phyloP scores from a whole-genome alignment of 768 basidiomycete species.

The Boletus rubescentipes region DNA sequence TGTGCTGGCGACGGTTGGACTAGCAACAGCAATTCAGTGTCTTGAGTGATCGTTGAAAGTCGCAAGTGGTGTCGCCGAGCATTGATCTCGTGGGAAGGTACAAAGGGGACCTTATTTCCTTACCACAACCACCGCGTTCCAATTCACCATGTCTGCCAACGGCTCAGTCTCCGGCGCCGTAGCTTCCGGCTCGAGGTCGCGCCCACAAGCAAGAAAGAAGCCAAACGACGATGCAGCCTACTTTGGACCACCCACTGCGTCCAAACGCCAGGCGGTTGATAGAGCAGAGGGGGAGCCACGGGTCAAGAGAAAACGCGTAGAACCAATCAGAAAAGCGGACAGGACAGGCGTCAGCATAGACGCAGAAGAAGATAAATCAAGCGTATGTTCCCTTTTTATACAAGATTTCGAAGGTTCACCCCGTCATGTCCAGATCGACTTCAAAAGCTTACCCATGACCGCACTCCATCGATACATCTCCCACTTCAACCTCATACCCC shows the following conservation, averaged over 20 bases:
- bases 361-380: conserved; percentile 28
- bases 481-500: conserved; percentile 70
- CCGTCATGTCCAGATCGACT: conserved; percentile 59
- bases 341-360: conserved; percentile 41
- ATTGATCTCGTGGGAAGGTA: too few species aligned
- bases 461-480: conserved; percentile 71
- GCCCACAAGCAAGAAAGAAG: conserved; percentile 62
- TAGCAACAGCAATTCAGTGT: too few species aligned
- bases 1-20: background rate
- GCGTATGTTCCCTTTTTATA: conserved; percentile 24
- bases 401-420: conserved; percentile 11
- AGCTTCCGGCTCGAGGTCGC: conserved; percentile 54
- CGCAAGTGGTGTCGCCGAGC: too few species aligned
- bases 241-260: conserved; percentile 56
- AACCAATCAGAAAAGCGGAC: conserved; percentile 38
- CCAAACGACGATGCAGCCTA: conserved; percentile 70
- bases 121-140: too few species aligned
- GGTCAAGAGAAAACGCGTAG: conserved; percentile 70
- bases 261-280: conserved; percentile 67
- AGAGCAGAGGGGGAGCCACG: conserved; percentile 73
- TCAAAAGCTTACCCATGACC: conserved; percentile 63
- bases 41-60: too few species aligned
- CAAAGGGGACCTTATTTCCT: too few species aligned
- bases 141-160: conserved; percentile 27
- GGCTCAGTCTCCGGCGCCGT: conserved; percentile 21